These are phyloP conservation scores for Lophium mytilinum DNA, from an alignment of 495 filamentous ascomycete genomes.

Conservation along the genomic window DNA sequence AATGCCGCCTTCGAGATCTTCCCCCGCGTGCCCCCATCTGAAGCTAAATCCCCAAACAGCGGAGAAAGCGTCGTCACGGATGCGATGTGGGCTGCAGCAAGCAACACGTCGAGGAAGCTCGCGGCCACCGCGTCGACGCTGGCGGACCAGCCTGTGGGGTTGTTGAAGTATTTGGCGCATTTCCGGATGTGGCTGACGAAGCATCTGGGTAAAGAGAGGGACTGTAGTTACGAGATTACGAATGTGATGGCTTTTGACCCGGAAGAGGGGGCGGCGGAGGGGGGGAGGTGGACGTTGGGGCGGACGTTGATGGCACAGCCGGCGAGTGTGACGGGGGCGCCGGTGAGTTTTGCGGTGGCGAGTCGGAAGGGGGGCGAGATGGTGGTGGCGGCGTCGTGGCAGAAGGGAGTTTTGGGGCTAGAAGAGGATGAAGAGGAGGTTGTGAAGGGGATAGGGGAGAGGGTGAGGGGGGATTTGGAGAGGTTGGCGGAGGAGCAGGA, in stretches of 20 bases:
- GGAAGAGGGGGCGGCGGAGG: background rate
- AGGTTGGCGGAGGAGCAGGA: too few relatives aligned
- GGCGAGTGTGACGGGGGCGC: conserved; percentile 4
- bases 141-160: conserved; percentile 8
- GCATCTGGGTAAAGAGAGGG: background rate
- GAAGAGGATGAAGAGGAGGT: background rate
- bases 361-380: conserved; percentile 9
- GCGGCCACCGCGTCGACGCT: background rate
- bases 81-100: background rate
- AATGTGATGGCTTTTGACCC: conserved; percentile 8
- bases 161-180: conserved; percentile 11
- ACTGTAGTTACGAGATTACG: conserved; percentile 7
- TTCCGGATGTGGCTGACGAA: conserved; percentile 9
- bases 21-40: background rate
- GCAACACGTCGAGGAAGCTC: background rate
- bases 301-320: conserved; percentile 11
- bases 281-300: background rate
- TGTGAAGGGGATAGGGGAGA: background rate
- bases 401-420: conserved; percentile 18
- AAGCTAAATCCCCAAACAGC: too few relatives aligned
- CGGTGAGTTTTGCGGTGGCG: conserved; percentile 8
- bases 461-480: too few relatives aligned
- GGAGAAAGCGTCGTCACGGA: background rate
- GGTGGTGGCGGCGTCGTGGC: conserved; percentile 25
- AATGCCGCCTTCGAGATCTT: background rate